Evolutionary conservation across 768 basidiomycete genomes (phyloP).

Genomic region (Butyriboletus loyo): DNA sequence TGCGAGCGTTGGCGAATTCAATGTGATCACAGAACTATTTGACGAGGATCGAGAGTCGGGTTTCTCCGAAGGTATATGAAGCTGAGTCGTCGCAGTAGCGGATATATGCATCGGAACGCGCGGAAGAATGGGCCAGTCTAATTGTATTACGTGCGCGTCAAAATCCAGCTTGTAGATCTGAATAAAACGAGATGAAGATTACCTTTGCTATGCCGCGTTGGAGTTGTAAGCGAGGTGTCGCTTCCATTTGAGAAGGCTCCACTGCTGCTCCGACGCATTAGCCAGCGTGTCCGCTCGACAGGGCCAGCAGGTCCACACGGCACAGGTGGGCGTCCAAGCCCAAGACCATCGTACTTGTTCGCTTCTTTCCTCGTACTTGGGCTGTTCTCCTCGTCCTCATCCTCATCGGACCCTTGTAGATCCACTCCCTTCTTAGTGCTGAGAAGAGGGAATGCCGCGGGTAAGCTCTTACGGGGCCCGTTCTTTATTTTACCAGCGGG

Average conservation of each 20-base stretch:
- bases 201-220: constrained; percentile 53
- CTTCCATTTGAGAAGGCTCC: constrained; percentile 79
- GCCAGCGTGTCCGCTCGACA: constrained; percentile 50
- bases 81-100: constrained; percentile 39
- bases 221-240: constrained; percentile 60
- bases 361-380: constrained; percentile 53
- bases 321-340: constrained; percentile 55
- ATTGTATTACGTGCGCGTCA: background rate
- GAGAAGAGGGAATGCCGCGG: constrained; percentile 61
- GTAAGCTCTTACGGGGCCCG: constrained; percentile 69
- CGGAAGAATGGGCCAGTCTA: constrained; percentile 58
- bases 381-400: constrained; percentile 61
- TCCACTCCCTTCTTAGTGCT: constrained; percentile 27
- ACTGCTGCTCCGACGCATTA: constrained; percentile 77
- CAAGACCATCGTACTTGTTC: constrained; percentile 59
- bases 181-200: constrained; percentile 43
- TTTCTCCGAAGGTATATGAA: constrained; percentile 41
- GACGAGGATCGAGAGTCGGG: constrained; percentile 60
- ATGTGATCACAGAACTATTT: constrained; percentile 43
- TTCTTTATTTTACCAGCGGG: constrained; percentile 42
- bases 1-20: constrained; percentile 46
- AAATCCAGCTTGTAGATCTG: background rate
- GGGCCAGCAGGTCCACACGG: constrained; percentile 30
- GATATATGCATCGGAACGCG: constrained; percentile 48
- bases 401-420: constrained; percentile 51